phyloP scores from a whole-genome alignment of 495 filamentous ascomycete genomes.

The Aspergillus ostianus region DNA sequence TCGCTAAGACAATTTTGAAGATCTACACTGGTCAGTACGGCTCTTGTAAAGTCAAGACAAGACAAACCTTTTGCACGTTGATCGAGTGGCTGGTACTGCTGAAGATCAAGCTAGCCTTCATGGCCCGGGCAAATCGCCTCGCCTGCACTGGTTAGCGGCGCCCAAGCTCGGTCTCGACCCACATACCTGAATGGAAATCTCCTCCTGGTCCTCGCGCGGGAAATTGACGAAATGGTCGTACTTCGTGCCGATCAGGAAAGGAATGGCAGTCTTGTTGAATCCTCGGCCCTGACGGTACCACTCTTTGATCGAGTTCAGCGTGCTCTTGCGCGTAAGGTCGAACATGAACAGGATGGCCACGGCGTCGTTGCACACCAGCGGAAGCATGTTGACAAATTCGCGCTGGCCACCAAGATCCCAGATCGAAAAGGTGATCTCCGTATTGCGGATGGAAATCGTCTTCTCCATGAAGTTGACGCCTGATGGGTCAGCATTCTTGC shows the following conservation, averaged over 20 bases:
- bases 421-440: constrained; percentile 99
- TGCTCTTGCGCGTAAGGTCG: constrained; percentile 95
- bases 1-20: constrained; percentile 98
- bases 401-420: constrained; percentile 98
- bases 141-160: constrained; percentile 54
- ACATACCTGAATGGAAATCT: constrained; percentile 91
- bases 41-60: no score
- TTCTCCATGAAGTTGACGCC: constrained; percentile 99
- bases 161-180: neutral
- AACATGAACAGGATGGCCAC: constrained; percentile 99
- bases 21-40: constrained; percentile 67
- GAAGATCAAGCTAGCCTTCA: constrained; percentile 96
- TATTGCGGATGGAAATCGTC: constrained; percentile 98
- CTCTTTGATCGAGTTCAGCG: constrained; percentile 97
- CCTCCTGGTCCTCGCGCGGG: constrained; percentile 93
- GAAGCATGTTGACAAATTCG: constrained; percentile 99
- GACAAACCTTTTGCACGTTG: constrained; percentile 92
- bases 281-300: constrained; percentile 98
- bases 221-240: constrained; percentile 99
- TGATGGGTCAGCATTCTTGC: constrained; percentile 22
- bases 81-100: constrained; percentile 98
- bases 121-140: constrained; percentile 93
- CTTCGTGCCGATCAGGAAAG: constrained; percentile 93
- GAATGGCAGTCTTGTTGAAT: constrained; percentile 99
- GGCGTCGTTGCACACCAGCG: constrained; percentile 96